Conservation (phyloP, 1,139 yeast genomes). For the Candida buenavistaensis region DNA sequence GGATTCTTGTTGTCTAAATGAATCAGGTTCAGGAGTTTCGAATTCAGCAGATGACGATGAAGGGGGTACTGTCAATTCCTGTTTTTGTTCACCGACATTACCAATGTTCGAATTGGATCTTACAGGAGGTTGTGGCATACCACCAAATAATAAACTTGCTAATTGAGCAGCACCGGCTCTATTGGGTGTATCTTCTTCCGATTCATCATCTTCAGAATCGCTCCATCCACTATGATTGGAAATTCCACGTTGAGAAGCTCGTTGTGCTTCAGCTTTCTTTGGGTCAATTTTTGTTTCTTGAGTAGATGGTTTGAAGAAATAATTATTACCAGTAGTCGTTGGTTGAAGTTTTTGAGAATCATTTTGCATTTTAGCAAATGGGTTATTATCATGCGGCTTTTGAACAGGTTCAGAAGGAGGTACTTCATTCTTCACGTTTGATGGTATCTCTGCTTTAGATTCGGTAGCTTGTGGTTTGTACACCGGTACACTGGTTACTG, state of each 20-base stretch:
- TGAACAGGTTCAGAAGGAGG: conserved; percentile 5
- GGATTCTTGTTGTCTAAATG: background rate
- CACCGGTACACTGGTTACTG: conserved; percentile 25
- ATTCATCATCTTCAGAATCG: conserved; percentile 55
- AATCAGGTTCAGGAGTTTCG: conserved; percentile 12
- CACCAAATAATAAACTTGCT: conserved; percentile 63
- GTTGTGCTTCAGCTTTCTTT: conserved; percentile 59
- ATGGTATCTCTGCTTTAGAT: conserved; percentile 1
- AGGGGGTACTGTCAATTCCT: conserved; percentile 6
- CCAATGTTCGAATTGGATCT: conserved; percentile 17
- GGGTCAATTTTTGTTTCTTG: conserved; percentile 44
- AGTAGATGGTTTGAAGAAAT: conserved; percentile 51
- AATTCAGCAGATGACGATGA: conserved; percentile 11
- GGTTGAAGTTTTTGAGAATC: conserved; percentile 11
- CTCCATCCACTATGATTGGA: conserved; percentile 58
- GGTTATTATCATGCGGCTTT: conserved; percentile 25
- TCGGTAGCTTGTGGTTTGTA: conserved; percentile 13
- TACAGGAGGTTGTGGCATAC: conserved; percentile 51
- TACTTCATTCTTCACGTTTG: conserved; percentile 5
- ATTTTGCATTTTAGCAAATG: conserved; percentile 30
- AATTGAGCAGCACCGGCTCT: conserved; percentile 61
- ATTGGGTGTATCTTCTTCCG: conserved; percentile 48
- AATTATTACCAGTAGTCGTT: conserved; percentile 26
- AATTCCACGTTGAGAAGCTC: conserved; percentile 65
- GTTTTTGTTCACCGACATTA: conserved; percentile 10